Conservation (phyloP, 352 stramenopile genomes). For the Plasmopara viticola region DNA sequence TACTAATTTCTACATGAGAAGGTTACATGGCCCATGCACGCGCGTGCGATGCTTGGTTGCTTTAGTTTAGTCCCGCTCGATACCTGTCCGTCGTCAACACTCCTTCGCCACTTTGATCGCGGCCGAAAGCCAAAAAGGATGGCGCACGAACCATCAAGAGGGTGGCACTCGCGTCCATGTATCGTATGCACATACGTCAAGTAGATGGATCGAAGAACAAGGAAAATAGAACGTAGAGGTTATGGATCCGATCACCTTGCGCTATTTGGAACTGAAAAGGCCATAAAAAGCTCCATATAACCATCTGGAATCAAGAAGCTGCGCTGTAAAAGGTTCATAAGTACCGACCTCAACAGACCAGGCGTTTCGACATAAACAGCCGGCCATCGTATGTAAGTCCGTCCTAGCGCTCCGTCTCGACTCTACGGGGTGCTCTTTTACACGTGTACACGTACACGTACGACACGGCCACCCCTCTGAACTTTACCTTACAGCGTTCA, state of each 20-base stretch:
- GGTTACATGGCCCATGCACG: background rate
- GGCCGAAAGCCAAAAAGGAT: no score
- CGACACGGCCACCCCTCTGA: background rate
- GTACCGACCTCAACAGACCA: no score
- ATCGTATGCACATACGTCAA: no score
- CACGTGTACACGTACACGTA: background rate
- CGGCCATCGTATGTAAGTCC: background rate
- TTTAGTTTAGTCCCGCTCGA: background rate
- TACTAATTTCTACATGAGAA: background rate
- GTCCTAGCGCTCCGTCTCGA: conserved; percentile 1
- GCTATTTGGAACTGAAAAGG: no score
- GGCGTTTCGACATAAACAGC: background rate
- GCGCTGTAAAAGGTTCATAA: no score
- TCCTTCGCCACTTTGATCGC: background rate
- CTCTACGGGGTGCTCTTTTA: conserved; percentile 10
- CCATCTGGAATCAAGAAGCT: no score
- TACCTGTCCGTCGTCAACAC: background rate
- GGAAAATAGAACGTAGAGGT: no score
- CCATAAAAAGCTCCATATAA: no score
- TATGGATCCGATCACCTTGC: no score
- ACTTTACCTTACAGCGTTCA: conserved; percentile 8
- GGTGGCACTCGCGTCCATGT: no score
- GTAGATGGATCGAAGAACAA: no score
- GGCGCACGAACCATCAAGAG: no score
- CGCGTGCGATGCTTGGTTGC: background rate